Evolutionary conservation across 352 stramenopile genomes (phyloP), one percentile per base, ranked within the genome.

Genomic region (Discostella stelligera): DNA sequence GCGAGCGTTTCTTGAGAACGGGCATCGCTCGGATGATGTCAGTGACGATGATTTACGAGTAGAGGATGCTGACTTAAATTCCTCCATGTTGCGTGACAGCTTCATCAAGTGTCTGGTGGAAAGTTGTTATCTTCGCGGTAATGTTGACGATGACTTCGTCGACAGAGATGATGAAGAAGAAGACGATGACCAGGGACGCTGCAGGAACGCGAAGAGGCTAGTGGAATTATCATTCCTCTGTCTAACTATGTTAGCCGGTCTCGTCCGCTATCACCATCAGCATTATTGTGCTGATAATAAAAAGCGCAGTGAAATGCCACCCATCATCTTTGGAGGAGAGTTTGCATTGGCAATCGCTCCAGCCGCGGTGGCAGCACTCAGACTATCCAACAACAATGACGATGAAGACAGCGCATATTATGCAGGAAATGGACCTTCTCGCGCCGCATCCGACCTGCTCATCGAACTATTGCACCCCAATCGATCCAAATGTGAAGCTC

Each of bases 401-500:
- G 18, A 61, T 18, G 25, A 21, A 9, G 25, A 41, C 23, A 18
- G 46, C 53, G 21, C 5, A n/a, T 3, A 18, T 20, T 41, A 16
- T 37, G 21, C 6, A 21, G 11, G 63, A 54, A 27, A 32, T 18
- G 41, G 53, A 11, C n/a, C 39, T 8, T 11, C 39, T 37, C 9
- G 25, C 7, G 50, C 73, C 20, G 71, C 56, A 4, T 30, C 32
- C 25, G 48, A 70, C 16, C 62, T 68, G 0, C 18, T 76, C 16
- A 59, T 60, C 1, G 66, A 58, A 32, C 56, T 77, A 3, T 25
- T 82, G 5, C 53, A 39, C 30, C 52, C 54, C 0, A 20, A 71
- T 30, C 74, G 67, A 49, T 62, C 74, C 7, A 23, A 67, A n/a
- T 77, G 77, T 41, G 74, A 82, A 66, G 18, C 25, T n/a, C 50